Evolutionary conservation across 2,329 filamentous ascomycete species (phyloP).

Genomic region (Pezicula carpinea): DNA sequence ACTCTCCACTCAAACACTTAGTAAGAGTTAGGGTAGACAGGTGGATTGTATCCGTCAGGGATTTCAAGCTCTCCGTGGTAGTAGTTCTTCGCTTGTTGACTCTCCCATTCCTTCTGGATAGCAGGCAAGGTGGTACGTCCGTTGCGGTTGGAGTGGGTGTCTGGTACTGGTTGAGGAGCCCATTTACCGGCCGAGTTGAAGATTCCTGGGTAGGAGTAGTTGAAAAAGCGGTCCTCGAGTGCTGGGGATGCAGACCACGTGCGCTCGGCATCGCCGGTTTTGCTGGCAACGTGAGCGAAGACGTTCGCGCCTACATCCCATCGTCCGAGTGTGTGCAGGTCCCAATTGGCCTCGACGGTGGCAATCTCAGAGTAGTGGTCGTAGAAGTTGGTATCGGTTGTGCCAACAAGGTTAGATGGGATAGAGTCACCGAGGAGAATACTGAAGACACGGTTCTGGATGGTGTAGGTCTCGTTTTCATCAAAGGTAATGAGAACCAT

Average conservation of each 20-base stretch:
- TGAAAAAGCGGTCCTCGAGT: conserved; percentile 36
- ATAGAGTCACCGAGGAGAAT: conserved; percentile 74
- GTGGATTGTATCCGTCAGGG: conserved; percentile 25
- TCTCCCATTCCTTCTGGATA: conserved; percentile 25
- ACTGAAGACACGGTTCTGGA: conserved; percentile 63
- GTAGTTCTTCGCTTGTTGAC: conserved; percentile 18
- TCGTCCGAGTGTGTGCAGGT: conserved; percentile 62
- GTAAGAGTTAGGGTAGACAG: conserved; percentile 10
- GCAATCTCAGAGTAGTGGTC: conserved; percentile 68
- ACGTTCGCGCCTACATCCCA: conserved; percentile 71
- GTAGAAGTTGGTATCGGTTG: conserved; percentile 65
- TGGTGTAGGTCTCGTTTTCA: conserved; percentile 66
- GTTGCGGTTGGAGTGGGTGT: conserved; percentile 21
- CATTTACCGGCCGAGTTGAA: conserved; percentile 24
- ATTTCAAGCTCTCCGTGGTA: conserved; percentile 27
- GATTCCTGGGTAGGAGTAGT: conserved; percentile 40
- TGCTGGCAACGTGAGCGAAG: conserved; percentile 54
- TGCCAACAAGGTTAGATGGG: conserved; percentile 58
- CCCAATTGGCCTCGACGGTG: conserved; percentile 65
- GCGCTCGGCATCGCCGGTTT: conserved; percentile 49
- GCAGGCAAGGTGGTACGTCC: conserved; percentile 26
- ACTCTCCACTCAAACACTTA: conserved; percentile 5
- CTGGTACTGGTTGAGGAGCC: conserved; percentile 31
- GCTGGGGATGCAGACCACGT: conserved; percentile 19
- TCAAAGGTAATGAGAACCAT: conserved; percentile 76